phyloP scores from a whole-genome alignment of 164 flowering plant species.

The Nymphaea thermarum region DNA sequence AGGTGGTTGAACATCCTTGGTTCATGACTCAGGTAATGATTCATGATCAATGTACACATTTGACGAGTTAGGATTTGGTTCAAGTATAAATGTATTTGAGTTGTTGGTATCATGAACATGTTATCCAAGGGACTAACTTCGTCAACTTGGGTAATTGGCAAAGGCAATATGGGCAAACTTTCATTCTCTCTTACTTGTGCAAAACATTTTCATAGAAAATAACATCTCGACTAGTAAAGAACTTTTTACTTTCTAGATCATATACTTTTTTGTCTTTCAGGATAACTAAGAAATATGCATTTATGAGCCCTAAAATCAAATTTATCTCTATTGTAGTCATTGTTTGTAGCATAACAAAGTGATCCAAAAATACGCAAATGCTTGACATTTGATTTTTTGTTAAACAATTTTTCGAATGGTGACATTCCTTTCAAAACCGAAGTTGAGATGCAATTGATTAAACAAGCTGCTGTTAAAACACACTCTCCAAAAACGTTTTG shows the following conservation, averaged over 20 bases:
- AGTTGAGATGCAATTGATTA: not conserved
- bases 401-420: not conserved
- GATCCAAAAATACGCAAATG: constrained; percentile 1
- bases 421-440: not conserved
- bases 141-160: not conserved
- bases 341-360: not conserved
- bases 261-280: not conserved
- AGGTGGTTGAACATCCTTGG: not conserved
- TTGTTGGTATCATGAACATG: not conserved
- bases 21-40: not conserved
- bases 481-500: constrained; percentile 1
- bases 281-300: not conserved
- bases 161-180: not conserved
- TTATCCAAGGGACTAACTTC: not conserved
- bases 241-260: not conserved
- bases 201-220: not conserved
- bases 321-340: not conserved
- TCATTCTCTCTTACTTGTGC: not conserved
- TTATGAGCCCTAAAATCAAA: too few relatives aligned
- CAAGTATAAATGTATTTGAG: not conserved
- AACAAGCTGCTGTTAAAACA: not conserved
- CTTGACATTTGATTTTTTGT: not conserved
- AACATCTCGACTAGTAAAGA: not conserved
- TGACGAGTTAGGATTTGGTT: not conserved
- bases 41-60: not conserved